phyloP scores from a whole-genome alignment of 2,329 filamentous ascomycete species.

The Monilinia vaccinii-corymbosi region DNA sequence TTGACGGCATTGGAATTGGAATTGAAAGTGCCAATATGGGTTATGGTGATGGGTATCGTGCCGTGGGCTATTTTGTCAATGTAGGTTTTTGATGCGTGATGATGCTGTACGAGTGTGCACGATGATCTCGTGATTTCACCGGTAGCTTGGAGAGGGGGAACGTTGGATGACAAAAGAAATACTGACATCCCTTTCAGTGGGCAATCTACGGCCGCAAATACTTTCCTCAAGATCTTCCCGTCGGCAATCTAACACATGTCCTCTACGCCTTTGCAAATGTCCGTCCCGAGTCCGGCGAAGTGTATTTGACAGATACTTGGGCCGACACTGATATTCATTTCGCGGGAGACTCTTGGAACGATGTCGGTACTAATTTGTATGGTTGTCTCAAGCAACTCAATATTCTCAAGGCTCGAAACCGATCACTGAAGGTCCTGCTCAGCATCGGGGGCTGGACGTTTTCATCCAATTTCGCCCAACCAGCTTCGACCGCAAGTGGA shows the following conservation, averaged over 20 bases:
- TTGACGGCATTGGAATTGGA: no score
- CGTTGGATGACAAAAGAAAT: neutral
- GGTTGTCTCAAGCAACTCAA: conserved; percentile 85
- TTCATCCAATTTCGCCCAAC: conserved; percentile 68
- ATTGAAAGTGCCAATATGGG: no score
- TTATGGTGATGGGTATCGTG: conserved; percentile 42
- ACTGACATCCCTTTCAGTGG: conserved; percentile 32
- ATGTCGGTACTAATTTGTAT: conserved; percentile 70
- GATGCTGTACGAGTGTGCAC: conserved; percentile 1
- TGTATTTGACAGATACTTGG: conserved; percentile 55
- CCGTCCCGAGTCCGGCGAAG: conserved; percentile 67
- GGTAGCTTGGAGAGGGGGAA: no score
- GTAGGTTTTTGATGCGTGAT: neutral
- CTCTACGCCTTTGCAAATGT: conserved; percentile 90
- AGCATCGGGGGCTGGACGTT: conserved; percentile 94
- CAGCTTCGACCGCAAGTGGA: conserved; percentile 62
- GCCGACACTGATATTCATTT: conserved; percentile 42
- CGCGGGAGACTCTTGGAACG: conserved; percentile 61
- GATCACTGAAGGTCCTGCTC: conserved; percentile 75
- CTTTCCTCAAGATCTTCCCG: conserved; percentile 74
- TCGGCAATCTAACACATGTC: conserved; percentile 75
- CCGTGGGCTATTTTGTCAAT: conserved; percentile 48
- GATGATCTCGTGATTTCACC: neutral
- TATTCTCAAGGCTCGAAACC: conserved; percentile 70
- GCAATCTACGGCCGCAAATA: conserved; percentile 82